Evolutionary conservation across 176 grass and related monocot species (phyloP).

Genomic region (Neostapfia colusana): DNA sequence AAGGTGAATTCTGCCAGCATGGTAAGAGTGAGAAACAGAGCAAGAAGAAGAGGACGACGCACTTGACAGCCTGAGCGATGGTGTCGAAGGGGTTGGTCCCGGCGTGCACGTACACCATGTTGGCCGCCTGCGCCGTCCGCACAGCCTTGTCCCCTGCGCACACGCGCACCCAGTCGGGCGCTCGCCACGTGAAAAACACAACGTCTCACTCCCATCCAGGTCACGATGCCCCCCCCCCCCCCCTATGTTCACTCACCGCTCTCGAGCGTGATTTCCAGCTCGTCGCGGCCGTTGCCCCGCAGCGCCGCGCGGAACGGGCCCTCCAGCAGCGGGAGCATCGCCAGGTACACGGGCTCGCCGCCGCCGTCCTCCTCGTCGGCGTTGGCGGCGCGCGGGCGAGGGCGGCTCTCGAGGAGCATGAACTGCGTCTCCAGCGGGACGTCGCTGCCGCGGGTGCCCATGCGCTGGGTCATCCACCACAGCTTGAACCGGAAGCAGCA

Average conservation of each 20-base stretch:
- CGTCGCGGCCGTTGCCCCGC: constrained; percentile 65
- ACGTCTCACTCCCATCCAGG: too few relatives aligned
- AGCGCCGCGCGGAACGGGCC: constrained; percentile 70
- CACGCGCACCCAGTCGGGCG: constrained; percentile 20
- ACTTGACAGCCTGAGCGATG: constrained; percentile 57
- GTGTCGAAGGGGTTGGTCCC: constrained; percentile 69
- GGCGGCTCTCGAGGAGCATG: constrained; percentile 53
- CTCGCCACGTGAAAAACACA: too few relatives aligned
- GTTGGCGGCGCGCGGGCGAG: constrained; percentile 6
- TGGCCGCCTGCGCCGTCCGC: constrained; percentile 45
- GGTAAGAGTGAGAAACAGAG: background rate
- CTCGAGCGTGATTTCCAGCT: constrained; percentile 76
- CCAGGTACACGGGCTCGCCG: constrained; percentile 49
- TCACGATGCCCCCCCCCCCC: too few relatives aligned
- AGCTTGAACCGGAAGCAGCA: constrained; percentile 79
- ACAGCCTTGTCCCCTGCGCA: constrained; percentile 59
- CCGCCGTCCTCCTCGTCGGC: background rate
- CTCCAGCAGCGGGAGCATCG: constrained; percentile 80
- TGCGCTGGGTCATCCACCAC: constrained; percentile 84
- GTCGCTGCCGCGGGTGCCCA: constrained; percentile 62
- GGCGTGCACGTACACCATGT: constrained; percentile 69
- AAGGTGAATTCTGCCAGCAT: background rate
- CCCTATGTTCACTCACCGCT: constrained; percentile 58
- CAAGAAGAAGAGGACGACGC: background rate
- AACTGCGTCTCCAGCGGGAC: constrained; percentile 90